Evolutionary conservation across 371 early-diverging fungal species (phyloP).

Genomic region (Dichotomocladium elegans): DNA sequence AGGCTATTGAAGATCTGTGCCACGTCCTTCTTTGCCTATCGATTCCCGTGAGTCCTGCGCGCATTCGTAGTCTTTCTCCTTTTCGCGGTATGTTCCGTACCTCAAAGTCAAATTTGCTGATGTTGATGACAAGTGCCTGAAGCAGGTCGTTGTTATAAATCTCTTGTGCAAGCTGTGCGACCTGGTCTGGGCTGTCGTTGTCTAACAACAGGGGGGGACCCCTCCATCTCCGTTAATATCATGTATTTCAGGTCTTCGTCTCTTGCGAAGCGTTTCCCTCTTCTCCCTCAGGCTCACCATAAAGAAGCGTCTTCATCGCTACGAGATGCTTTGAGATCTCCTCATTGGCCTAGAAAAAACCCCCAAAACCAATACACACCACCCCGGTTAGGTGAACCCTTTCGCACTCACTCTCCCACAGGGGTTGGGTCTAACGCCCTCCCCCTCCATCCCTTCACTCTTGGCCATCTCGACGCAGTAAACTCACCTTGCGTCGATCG

Average conservation of each 20-base stretch:
- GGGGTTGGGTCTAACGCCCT: too few species aligned
- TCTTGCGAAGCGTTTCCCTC: not conserved
- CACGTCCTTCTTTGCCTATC: conserved; percentile 93
- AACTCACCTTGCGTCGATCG: conserved; percentile 59
- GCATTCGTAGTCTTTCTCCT: not conserved
- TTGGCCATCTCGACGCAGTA: not conserved
- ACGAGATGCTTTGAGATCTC: conserved; percentile 92
- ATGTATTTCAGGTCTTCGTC: too few species aligned
- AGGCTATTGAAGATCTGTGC: conserved; percentile 95
- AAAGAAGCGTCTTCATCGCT: conserved; percentile 87
- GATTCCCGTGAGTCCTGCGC: too few species aligned
- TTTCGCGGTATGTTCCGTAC: conserved; percentile 22
- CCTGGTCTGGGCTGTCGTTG: conserved; percentile 84
- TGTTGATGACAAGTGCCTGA: conserved; percentile 78
- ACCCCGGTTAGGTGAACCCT: too few species aligned
- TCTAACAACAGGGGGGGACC: conserved; percentile 44
- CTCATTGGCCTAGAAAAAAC: conserved; percentile 75
- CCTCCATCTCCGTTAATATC: not conserved
- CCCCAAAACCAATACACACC: not conserved
- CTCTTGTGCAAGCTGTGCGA: conserved; percentile 93
- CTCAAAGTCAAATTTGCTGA: conserved; percentile 92
- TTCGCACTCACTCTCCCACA: too few species aligned
- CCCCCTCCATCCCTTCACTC: too few species aligned
- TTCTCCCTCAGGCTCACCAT: conserved; percentile 78
- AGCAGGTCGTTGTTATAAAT: conserved; percentile 88